Percentiles rank a stretch among this genome's conserved stretches.
These are phyloP conservation scores for Anthracocystis setariae DNA, from an alignment of 1,284 basidiomycete genomes.

Conservation along the genomic window DNA sequence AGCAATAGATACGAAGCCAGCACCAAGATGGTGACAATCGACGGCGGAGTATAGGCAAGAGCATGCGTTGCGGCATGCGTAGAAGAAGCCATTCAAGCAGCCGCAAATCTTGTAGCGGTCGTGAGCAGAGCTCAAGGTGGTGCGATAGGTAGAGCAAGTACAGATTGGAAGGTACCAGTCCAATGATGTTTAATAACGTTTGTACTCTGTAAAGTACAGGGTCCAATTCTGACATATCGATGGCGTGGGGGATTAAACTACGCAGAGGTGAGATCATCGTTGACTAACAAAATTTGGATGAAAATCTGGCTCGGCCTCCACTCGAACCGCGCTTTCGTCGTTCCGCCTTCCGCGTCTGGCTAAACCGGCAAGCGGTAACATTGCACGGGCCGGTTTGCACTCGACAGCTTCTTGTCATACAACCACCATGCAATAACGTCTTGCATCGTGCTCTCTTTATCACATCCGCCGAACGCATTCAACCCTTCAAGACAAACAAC, in stretches of 20 bases:
- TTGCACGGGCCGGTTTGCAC: constrained; percentile 5
- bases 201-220: too few species aligned
- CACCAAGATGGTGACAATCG: constrained; percentile 11
- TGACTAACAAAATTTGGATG: too few species aligned
- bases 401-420: not conserved
- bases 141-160: too few species aligned
- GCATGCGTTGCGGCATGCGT: not conserved
- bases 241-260: too few species aligned
- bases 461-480: not conserved
- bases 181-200: too few species aligned
- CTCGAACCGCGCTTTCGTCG: constrained; percentile 1
- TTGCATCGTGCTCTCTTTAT: not conserved
- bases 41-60: not conserved
- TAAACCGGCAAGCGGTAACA: constrained; percentile 9
- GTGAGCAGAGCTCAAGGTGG: too few species aligned
- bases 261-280: too few species aligned
- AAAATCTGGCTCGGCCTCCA: constrained; percentile 11
- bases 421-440: not conserved
- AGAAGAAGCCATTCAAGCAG: too few species aligned
- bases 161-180: too few species aligned
- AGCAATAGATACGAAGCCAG: constrained; percentile 66
- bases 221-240: too few species aligned
- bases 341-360: not conserved
- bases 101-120: too few species aligned
- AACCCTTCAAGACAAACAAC: not conserved